Evolutionary conservation across 163 green algal genomes (phyloP).

Genomic region (Chlamydomonas reinhardtii): DNA sequence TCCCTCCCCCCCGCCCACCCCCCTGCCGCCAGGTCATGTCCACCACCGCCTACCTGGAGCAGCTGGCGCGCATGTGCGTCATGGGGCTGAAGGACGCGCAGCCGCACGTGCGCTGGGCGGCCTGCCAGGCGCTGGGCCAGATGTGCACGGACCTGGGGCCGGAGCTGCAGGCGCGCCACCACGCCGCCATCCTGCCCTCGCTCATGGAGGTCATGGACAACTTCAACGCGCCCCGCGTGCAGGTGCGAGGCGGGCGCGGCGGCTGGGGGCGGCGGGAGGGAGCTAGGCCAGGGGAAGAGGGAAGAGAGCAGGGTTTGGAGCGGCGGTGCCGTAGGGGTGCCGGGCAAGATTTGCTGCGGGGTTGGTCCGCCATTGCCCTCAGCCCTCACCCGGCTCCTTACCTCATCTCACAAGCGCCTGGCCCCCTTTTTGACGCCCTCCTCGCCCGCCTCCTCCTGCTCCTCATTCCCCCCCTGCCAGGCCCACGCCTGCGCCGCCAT

Average conservation of each 20-base stretch:
- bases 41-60: slow-evolving; percentile 69
- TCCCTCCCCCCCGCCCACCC: neutral
- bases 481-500: slow-evolving; percentile 94
- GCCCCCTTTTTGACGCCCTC: no score
- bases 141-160: slow-evolving; percentile 98
- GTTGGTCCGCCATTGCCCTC: no score
- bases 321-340: no score
- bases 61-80: slow-evolving; percentile 89
- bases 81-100: slow-evolving; percentile 68
- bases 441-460: no score
- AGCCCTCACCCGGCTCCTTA: no score
- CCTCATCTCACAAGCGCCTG: no score
- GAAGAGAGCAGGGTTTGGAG: no score
- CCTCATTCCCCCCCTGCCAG: slow-evolving; percentile 71
- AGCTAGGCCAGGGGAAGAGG: no score
- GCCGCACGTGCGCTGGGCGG: slow-evolving; percentile 93
- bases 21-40: slow-evolving; percentile 25
- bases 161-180: slow-evolving; percentile 86
- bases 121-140: slow-evolving; percentile 97
- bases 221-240: slow-evolving; percentile 89
- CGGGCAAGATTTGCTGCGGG: no score
- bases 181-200: slow-evolving; percentile 80
- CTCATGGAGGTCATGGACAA: slow-evolving; percentile 94
- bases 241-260: slow-evolving; percentile 49
- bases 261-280: neutral